phyloP scores from a whole-genome alignment of 2,329 filamentous ascomycete genomes.

The Neospermospora avenae region DNA sequence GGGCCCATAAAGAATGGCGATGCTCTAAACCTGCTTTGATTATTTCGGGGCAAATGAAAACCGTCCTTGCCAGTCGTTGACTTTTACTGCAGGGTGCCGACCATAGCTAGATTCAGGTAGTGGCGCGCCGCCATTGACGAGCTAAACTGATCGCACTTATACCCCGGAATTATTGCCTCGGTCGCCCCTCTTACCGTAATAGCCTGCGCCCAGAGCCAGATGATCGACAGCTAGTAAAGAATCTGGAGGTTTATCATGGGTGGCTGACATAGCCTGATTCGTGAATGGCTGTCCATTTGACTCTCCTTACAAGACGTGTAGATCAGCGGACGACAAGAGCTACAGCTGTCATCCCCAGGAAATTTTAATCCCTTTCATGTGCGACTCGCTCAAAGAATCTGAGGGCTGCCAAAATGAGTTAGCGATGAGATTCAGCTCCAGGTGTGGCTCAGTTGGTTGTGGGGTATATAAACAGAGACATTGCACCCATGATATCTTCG shows the following conservation, averaged over 20 bases:
- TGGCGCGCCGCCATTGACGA: neutral
- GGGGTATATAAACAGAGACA: neutral
- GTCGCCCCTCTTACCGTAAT: neutral
- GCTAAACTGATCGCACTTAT: neutral
- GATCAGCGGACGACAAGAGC: neutral
- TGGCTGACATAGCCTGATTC: conserved; percentile 5
- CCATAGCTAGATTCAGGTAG: neutral
- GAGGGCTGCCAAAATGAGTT: neutral
- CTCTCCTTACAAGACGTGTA: neutral
- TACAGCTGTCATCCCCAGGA: neutral
- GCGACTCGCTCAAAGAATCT: neutral
- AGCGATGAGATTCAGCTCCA: neutral
- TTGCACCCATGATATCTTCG: neutral
- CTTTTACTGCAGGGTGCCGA: neutral
- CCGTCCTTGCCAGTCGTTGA: neutral
- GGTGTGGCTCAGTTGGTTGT: neutral
- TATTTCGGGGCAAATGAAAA: neutral
- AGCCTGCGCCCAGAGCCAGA: neutral
- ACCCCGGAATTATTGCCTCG: neutral
- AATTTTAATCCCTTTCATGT: neutral
- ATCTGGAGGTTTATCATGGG: neutral
- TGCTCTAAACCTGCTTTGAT: neutral
- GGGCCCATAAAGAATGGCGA: neutral
- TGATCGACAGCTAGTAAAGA: conserved; percentile 2
- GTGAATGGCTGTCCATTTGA: neutral